Base-by-base conservation (phyloP, 1,284 basidiomycete species). In the Ceratobasidium sp. region DNA sequence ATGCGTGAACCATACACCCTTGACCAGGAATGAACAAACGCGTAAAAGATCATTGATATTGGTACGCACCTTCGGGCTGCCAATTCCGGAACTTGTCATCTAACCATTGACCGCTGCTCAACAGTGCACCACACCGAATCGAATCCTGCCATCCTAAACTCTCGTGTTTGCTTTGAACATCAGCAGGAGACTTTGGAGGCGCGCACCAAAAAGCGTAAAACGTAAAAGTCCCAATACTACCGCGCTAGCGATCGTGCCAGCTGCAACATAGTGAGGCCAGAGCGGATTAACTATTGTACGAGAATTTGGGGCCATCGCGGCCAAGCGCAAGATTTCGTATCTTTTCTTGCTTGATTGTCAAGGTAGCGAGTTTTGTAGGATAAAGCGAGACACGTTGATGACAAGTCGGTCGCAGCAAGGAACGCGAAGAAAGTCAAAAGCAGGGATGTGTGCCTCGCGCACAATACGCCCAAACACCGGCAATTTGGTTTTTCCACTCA, bases 101-200 rank as follows among this genome's bases (percentile, higher is more conserved):
- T 72, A 94, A 81, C 94, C 94, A 96, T 78, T 86, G 87, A n/a
- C 94, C 94, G 49, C 84, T 84, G 54, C 85, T 89, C 64, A 94
- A 81, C 37, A 95, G 81, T 0, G 92, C 86, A 75, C 86, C 84
- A 80, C 94, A 96, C 79, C 88, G 91, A 69, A 88, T 84, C 34
- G 90, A 87, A 81, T 95, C 94, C 2, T 85, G 82, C 79, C 86
- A 87, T 81, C 92, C 94, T 94, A 75, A 16, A 56, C 51, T 29
- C 71, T 48, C 39, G 53, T 48, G 39, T 53, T 46, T 14, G 37
- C 16, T 29, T 46, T 48, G 14, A 7, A 27, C 8, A 16, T 41
- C 27, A 53, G 41, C 49, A 39, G 49, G 24, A 46, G 6, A 16
- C 31, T 59, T 61, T 48, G 62, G 64, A 2, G 8, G 2, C 5